Base-by-base conservation (phyloP, 2,329 filamentous ascomycete genomes). In the Botrytis porri region DNA sequence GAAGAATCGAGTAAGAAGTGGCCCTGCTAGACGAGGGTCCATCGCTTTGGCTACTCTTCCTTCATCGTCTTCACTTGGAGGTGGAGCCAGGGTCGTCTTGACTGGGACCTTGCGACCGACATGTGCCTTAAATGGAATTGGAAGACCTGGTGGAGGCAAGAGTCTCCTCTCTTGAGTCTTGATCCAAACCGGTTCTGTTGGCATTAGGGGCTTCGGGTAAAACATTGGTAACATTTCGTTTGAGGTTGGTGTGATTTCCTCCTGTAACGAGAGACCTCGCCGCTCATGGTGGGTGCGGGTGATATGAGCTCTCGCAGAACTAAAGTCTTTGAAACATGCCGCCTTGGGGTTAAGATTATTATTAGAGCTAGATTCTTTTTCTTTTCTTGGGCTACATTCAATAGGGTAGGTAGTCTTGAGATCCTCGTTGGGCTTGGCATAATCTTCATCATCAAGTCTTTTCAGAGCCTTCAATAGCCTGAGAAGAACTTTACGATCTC, bases 1-100 rank as follows among this genome's bases (percentile, higher is more conserved):
- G 5, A 65, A 74, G 59, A 80, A 80, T 10, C 75, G 74, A 32
- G 77, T 73, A 54, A 81, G 64, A 43, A 80, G 65, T 32, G 71
- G 74, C 35, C 75, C 62, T n/a, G 75, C 76, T 76, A 78, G 76
- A n/a, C 65, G 70, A 35, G 70, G 66, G 54, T 77, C 73, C 64
- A 80, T 74, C 7, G 71, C 72, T 32, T 75, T 67, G 10, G 78
- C 78, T 35, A 72, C 74, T 60, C 78, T 76, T 16, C 78, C 77
- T 25, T 71, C 48, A 45, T 74, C 78, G 37, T 75, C 70, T n/a
- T 78, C 74, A 29, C 54, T 63, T 7, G 65, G 62, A 1, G 35
- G 35, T 29, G 57, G 70, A 16, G 39, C 35, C 54, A 32, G 37
- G 22, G 57, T 65, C 4, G 67, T 57, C 25, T 71, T 71, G n/a